Evolutionary conservation across 768 basidiomycete species (phyloP), one percentile per base, ranked within the genome.

Genomic region (Dacryopinax spathularia): DNA sequence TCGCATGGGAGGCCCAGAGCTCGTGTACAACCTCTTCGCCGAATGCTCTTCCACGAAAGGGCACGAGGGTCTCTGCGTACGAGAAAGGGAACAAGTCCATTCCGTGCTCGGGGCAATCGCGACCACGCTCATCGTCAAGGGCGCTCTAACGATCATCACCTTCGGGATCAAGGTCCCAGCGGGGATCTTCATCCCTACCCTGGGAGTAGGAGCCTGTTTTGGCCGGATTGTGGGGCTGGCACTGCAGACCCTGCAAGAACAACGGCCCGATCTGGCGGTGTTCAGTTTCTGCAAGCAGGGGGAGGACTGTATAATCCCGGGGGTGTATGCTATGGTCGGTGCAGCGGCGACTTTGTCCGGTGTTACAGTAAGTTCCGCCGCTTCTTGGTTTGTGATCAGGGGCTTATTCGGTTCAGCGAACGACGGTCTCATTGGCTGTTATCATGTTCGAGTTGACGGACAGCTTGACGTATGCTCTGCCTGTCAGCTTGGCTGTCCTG

Each of bases 381-480:
- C 43, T 34, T 56, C n/a, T 1, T 36, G 43, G 15, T 27, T 4
- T 10, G 6, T 16, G 18, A 56, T 27, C 41, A 25, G 63, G 60
- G 6, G 33, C 31, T 29, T 63, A 2, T 61, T 60, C 9, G 15
- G 16, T 65, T 34, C 65, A 89, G 86, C 79, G 91, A 34, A 92
- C 90, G 25, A 93, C 91, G 0, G 89, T 98, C 27, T 94, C 92
- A 0, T 81, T 97, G 63, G 92, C 92, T 2, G 96, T 98, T 60
- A 99, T 98, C 74, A 91, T 88, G 78, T 91, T 97, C 70, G 95
- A 98, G 71, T 78, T 98, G 39, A 95, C 95, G 2, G 88, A 91
- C 67, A 91, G 91, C 1, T 76, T 99, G 67, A 92, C 89, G 1
- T 98, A 98, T 74, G 87, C 84, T 13, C 88, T 91, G 6, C 91